Evolutionary conservation across 441 rosid species (phyloP).

Genomic region (Codiaeum variegatum): DNA sequence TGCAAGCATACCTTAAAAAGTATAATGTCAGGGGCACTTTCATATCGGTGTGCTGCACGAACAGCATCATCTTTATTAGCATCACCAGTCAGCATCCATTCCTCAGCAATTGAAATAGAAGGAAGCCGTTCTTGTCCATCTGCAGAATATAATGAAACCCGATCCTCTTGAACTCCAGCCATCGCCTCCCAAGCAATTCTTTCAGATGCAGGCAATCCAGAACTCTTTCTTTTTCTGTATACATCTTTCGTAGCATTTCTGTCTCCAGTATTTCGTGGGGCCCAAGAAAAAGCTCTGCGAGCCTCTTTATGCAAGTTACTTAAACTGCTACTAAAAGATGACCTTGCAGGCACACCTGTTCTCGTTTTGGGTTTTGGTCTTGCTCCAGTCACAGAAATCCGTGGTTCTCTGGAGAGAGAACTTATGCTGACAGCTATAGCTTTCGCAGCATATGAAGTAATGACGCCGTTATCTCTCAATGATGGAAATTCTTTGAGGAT

Average conservation of each 20-base stretch:
- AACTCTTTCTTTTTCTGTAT: constrained; percentile 82
- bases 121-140: constrained; percentile 92
- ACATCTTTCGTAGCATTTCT: constrained; percentile 75
- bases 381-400: constrained; percentile 69
- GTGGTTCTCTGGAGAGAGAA: constrained; percentile 76
- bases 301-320: constrained; percentile 95
- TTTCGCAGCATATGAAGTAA: constrained; percentile 83
- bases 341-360: constrained; percentile 52
- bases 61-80: constrained; percentile 72
- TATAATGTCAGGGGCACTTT: constrained; percentile 89
- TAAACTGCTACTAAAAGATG: constrained; percentile 79
- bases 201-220: constrained; percentile 78
- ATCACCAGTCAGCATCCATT: constrained; percentile 93
- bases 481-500: constrained; percentile 90
- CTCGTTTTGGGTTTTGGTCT: constrained; percentile 65
- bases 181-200: constrained; percentile 96
- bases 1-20: constrained; percentile 75
- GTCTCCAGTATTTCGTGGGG: constrained; percentile 83
- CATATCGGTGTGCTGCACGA: constrained; percentile 85
- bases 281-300: constrained; percentile 97
- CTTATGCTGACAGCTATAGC: constrained; percentile 73
- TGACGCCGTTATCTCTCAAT: constrained; percentile 67
- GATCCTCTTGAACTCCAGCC: constrained; percentile 92
- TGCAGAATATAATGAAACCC: constrained; percentile 47
- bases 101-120: constrained; percentile 85